Percentiles rank a stretch among this genome's conserved stretches.
Evolutionary conservation across 139 green algal genomes (phyloP).

Genomic region (Pleodorina starrii): DNA sequence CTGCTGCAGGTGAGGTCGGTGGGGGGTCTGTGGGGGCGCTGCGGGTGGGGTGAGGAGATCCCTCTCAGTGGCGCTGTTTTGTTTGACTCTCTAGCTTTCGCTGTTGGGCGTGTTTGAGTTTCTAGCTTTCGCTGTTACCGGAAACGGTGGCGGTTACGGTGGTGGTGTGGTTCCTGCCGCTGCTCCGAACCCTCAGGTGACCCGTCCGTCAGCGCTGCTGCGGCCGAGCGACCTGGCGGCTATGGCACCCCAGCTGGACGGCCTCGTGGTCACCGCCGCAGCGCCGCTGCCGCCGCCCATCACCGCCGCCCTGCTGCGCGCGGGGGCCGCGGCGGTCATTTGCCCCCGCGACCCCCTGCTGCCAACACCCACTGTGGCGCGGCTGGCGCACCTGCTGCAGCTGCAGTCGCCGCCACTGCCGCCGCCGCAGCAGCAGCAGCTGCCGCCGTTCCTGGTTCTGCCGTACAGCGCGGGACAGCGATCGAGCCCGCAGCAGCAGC

Average conservation of each 20-base stretch:
- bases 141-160: too few species aligned
- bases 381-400: not conserved
- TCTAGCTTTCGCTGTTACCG: too few species aligned
- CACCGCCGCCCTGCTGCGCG: constrained; percentile 9
- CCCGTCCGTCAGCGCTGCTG: not conserved
- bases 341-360: not conserved
- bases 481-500: not conserved
- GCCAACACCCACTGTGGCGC: not conserved
- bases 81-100: too few species aligned
- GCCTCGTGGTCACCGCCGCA: constrained; percentile 15
- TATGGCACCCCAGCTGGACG: constrained; percentile 16
- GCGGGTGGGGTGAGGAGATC: not conserved
- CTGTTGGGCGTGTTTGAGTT: too few species aligned
- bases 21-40: not conserved
- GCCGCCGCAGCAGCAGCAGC: not conserved
- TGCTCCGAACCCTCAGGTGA: not conserved
- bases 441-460: not conserved
- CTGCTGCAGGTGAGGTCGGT: constrained; percentile 16
- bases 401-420: not conserved
- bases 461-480: not conserved
- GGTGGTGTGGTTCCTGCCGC: not conserved
- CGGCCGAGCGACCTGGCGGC: not conserved
- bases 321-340: constrained; percentile 26
- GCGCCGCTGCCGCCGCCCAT: constrained; percentile 23
- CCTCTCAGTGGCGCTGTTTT: too few species aligned